Conservation (phyloP, 768 basidiomycete genomes). For the Calvatia gigantea region DNA sequence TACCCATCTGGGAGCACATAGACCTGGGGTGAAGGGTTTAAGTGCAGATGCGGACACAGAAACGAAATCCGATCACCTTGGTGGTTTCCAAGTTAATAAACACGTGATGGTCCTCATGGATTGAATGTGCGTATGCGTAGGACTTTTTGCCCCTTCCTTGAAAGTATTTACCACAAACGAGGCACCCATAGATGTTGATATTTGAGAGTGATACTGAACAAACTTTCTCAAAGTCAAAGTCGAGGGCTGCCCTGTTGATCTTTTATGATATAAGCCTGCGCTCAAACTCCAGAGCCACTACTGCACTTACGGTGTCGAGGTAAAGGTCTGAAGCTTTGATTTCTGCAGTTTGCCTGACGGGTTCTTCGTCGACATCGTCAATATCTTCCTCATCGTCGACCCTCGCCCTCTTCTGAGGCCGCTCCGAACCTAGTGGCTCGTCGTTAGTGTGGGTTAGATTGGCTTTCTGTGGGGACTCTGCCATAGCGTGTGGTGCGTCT, state of each 20-base stretch:
- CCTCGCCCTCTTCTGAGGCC: constrained; percentile 36
- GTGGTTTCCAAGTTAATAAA: constrained; percentile 94
- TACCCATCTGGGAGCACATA: constrained; percentile 98
- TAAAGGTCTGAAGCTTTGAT: constrained; percentile 79
- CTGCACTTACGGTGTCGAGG: constrained; percentile 78
- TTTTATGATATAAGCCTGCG: constrained; percentile 26
- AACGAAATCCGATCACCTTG: constrained; percentile 55
- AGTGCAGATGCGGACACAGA: constrained; percentile 12
- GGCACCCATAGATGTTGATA: constrained; percentile 96
- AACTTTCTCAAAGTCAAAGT: constrained; percentile 99
- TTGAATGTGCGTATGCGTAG: constrained; percentile 95
- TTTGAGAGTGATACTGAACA: constrained; percentile 96
- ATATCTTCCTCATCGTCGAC: constrained; percentile 20
- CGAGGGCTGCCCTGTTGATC: constrained; percentile 88
- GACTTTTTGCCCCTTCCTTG: constrained; percentile 93
- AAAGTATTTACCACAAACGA: constrained; percentile 98
- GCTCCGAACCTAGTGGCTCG: constrained; percentile 17
- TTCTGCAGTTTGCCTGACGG: constrained; percentile 24
- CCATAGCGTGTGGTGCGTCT: constrained; percentile 11
- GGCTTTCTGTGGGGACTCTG: constrained; percentile 10
- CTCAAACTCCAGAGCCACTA: constrained; percentile 12
- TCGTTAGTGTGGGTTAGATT: constrained; percentile 12
- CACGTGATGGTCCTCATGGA: constrained; percentile 97
- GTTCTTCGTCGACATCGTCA: constrained; percentile 34
- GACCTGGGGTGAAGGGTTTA: constrained; percentile 51